Evolutionary conservation across 768 basidiomycete genomes (phyloP).

Genomic region (Psilocybe tampanensis): DNA sequence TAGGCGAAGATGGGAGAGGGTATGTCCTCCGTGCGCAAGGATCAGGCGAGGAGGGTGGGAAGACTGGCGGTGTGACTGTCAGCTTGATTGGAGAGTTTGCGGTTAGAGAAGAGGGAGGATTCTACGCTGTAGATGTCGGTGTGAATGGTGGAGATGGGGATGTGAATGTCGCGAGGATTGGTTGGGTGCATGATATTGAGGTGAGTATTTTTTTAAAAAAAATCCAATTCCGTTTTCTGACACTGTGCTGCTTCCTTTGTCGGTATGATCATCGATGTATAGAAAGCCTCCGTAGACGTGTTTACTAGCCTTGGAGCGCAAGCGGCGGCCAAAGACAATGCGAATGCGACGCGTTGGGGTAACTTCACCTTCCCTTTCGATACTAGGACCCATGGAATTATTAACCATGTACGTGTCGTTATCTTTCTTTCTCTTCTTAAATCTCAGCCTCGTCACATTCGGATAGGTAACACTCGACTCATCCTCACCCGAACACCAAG

Average conservation of each 20-base stretch:
- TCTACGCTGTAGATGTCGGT: neutral
- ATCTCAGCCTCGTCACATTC: neutral
- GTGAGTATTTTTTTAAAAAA: constrained; percentile 52
- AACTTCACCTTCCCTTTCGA: constrained; percentile 65
- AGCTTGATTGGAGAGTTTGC: constrained; percentile 40
- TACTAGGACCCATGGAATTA: constrained; percentile 63
- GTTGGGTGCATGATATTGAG: constrained; percentile 59
- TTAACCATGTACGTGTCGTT: constrained; percentile 56
- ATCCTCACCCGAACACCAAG: constrained; percentile 29
- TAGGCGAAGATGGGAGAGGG: constrained; percentile 56
- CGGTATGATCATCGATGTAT: neutral
- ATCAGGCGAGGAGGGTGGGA: constrained; percentile 36
- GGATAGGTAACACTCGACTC: constrained; percentile 25
- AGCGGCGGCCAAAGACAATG: neutral
- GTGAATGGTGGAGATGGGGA: constrained; percentile 34
- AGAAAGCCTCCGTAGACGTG: constrained; percentile 61
- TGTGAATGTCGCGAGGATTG: constrained; percentile 62
- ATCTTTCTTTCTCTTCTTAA: constrained; percentile 5
- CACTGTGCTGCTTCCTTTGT: neutral
- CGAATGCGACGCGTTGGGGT: neutral
- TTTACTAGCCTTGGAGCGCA: constrained; percentile 40
- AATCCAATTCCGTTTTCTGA: no score
- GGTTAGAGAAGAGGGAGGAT: neutral
- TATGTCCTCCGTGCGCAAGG: constrained; percentile 54
- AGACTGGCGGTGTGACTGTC: constrained; percentile 58